A percentile compares a stretch with the other conserved stretches of the same genome.
Evolutionary conservation across 164 flowering plant genomes (phyloP).

Genomic region (Protea cynaroides): DNA sequence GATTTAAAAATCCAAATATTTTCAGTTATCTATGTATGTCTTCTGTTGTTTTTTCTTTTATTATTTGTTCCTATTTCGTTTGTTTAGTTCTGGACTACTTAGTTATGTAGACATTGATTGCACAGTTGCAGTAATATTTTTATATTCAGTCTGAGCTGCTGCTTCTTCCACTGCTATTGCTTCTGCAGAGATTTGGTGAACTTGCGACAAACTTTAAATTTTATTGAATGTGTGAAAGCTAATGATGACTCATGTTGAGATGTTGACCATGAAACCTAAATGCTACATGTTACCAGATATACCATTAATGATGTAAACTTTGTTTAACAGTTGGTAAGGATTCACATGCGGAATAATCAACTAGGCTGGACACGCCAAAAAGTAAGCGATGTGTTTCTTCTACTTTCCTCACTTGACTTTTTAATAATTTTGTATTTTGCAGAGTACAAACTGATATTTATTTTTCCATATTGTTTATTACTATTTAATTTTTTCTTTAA

Average conservation of each 20-base stretch:
- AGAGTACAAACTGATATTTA: too few relatives aligned
- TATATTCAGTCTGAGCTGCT: not conserved
- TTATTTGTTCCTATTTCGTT: too few relatives aligned
- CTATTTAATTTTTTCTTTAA: too few relatives aligned
- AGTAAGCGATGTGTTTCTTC: conserved; percentile 25
- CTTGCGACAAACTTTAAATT: too few relatives aligned
- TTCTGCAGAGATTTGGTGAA: too few relatives aligned
- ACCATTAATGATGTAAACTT: not conserved
- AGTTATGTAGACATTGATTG: too few relatives aligned
- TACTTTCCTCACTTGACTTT: not conserved
- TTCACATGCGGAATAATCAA: conserved; percentile 49
- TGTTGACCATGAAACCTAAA: not conserved
- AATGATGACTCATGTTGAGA: not conserved
- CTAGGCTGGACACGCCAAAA: conserved; percentile 82
- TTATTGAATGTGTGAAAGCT: not conserved
- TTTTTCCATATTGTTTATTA: too few relatives aligned
- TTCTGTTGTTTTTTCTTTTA: not conserved
- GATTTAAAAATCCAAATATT: not conserved
- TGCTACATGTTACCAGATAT: not conserved
- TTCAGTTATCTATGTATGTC: not conserved
- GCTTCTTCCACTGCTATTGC: too few relatives aligned
- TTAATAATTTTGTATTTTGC: not conserved
- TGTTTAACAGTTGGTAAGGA: conserved; percentile 51
- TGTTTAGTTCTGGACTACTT: too few relatives aligned
- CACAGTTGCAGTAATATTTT: not conserved